Evolutionary conservation across 495 filamentous ascomycete species (phyloP), one percentile per base, ranked within the genome.

Genomic region (Lasiosphaeris hirsuta): DNA sequence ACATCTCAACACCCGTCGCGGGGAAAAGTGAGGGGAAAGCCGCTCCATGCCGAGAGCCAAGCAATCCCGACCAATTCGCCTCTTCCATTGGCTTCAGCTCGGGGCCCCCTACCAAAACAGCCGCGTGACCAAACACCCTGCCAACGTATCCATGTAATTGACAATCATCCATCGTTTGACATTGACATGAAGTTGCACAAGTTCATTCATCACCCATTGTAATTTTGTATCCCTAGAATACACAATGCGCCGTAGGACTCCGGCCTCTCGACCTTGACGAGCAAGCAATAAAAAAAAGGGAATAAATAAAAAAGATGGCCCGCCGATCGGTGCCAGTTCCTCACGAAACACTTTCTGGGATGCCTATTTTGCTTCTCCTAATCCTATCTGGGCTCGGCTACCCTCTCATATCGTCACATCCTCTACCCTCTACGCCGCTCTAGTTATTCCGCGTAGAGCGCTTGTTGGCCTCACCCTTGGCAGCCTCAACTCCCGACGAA

Each of bases 401-500:
- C 44, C 57, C 44, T 36, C 55, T 56, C 50, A 45, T 45, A 60
- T 44, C 51, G 41, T 51, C 51, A 17, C 51, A 34, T 10, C 36
- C 47, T 23, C 44, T 51, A 54, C 3, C 41, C 41, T 33, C 56
- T 36, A 6, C 34, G 5, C 18, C 19, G 43, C 55, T 44, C 63
- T 68, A 65, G 45, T 74, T 66, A 72, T 75, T 80, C 62, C 77
- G 68, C 46, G 77, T 79, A 42, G 72, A 52, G 51, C 81, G 76
- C 77, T 84, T 84, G 69, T 64, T 80, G 15, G 81, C 86, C 66
- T 75, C 74, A 39, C 78, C 76, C 77, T 88, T 89, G 59, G 73
- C 82, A 23, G 83, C 80, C 56, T 91, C 88, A 44, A 83, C 79
- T 47, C 86, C 82, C 54, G 84, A 81, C 51, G 84, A 70, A 62